Base-by-base conservation (phyloP, 306 rosid genomes). In the Cucurbita moschata region DNA sequence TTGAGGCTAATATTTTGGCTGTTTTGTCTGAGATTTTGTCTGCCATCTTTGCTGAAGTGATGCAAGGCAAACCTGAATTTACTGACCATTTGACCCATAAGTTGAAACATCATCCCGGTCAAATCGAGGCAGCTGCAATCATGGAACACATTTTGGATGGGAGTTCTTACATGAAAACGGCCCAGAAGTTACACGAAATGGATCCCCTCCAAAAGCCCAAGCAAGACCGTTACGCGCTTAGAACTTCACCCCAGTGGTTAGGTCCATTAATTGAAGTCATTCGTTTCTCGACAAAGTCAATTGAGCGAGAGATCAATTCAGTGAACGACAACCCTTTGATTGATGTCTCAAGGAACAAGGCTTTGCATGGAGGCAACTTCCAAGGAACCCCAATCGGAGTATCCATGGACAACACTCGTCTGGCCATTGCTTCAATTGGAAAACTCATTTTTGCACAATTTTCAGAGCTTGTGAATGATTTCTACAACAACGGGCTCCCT, bases 351-450 rank as follows among this genome's bases (percentile, higher is more conserved):
- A 89, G 97, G 71, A 89, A 92, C 84, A 86, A 84, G 87, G 97
- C 97, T n/a, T 26, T 92, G 26, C 96, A 89, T 71, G 97, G 97
- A 37, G 97, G 97, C 21, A 92, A 92, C 75, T 92, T 92, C 77
- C 97, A 92, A 43, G 97, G 97, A 35, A 92, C 97, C 0, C 97
- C 97, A 1, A 92, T 92, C 55, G 97, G 97, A 14, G 97, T 92
- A 4, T 92, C 98, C 9, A 92, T 92, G 98, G 98, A 92, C 64
- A 92, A 89, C 35, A 89, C 98, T 0, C 95, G 98, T 78, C 72
- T 92, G 73, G 98, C 98, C 30, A 38, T 89, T 52, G 98, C 96
- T 10, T 81, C 96, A 7, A 89, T 89, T 46, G 98, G 98, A 2
- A 92, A 92, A 65, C 98, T 92, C 81, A 64, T 92, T 85, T 92